Evolutionary conservation across 495 filamentous ascomycete genomes (phyloP), one percentile per base, ranked within the genome.

Genomic region (Poronia punctata): DNA sequence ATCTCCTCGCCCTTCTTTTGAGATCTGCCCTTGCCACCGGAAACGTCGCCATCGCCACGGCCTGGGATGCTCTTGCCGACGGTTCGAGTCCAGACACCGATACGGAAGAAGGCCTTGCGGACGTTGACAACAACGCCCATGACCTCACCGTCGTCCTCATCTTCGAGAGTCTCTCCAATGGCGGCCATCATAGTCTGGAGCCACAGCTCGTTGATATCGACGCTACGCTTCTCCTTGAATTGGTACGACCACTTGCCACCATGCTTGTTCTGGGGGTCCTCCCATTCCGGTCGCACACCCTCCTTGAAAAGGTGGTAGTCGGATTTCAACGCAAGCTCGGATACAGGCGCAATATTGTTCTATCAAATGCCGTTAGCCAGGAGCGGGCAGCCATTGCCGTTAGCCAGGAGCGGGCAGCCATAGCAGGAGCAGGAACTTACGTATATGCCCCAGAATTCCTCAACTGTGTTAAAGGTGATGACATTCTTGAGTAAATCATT

Each of bases 111-210:
- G 22, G 83, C 90, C 70, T 94, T 96, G 58, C 92, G 84, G 30
- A 97, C 92, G 63, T 97, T 99, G 67, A 97, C 90, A 20, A 99
- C 92, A 15, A 97, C 93, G 45, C 92, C 92, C 92, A 97, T 97
- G 55, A 99, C 85, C 65, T 99, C 92, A 49, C 84, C 85, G 54
- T 95, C 92, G 44, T 93, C 85, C 49, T 83, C 81, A n/a, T 79
- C 71, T 72, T 99, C 92, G 43, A 99, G 84, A 5, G 89, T 97
- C 76, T 99, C 92, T 53, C 92, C 92, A 50, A 99, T 97, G 16
- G 88, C 92, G 19, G 87, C 80, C 28, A 99, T 79, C 80, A 97
- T 95, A 27, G 90, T 85, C 61, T 97, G 84, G 34, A 99, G 80
- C 92, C 92, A 99, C 20, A 95, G 75, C 26, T 94, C 86, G 54